phyloP scores from a whole-genome alignment of 176 grass and related monocot species.

The Areca catechu region DNA sequence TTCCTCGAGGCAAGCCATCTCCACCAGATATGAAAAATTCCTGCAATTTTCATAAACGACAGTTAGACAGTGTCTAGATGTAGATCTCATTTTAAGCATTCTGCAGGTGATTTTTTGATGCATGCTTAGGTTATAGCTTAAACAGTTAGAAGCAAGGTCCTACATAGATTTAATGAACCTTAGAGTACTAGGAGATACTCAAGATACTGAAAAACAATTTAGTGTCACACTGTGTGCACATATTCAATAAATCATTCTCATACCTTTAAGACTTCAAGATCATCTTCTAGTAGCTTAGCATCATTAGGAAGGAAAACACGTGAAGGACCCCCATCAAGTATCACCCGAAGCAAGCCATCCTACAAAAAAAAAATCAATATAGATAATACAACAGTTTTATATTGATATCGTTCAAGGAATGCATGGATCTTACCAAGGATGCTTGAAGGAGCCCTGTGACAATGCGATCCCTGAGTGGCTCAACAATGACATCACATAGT shows the following conservation, averaged over 20 bases:
- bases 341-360: constrained; percentile 92
- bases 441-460: constrained; percentile 97
- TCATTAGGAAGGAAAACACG: constrained; percentile 71
- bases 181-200: too few relatives aligned
- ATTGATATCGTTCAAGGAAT: constrained; percentile 9
- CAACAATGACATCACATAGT: constrained; percentile 80
- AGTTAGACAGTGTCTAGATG: too few relatives aligned
- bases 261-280: constrained; percentile 97
- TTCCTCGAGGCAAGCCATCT: constrained; percentile 97
- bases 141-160: too few relatives aligned
- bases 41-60: constrained; percentile 25
- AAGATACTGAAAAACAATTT: too few relatives aligned
- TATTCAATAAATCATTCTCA: neutral
- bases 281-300: constrained; percentile 69
- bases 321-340: constrained; percentile 90
- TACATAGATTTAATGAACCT: too few relatives aligned
- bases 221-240: too few relatives aligned
- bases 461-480: constrained; percentile 82
- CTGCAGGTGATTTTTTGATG: too few relatives aligned
- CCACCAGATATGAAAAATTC: constrained; percentile 99
- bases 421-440: constrained; percentile 56
- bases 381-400: constrained; percentile 19
- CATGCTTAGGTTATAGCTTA: too few relatives aligned
- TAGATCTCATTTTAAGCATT: too few relatives aligned
- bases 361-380: constrained; percentile 24